A percentile compares a stretch with the other conserved stretches of the same genome.
phyloP scores from a whole-genome alignment of 2,329 filamentous ascomycete species.

The Alternaria sp. region DNA sequence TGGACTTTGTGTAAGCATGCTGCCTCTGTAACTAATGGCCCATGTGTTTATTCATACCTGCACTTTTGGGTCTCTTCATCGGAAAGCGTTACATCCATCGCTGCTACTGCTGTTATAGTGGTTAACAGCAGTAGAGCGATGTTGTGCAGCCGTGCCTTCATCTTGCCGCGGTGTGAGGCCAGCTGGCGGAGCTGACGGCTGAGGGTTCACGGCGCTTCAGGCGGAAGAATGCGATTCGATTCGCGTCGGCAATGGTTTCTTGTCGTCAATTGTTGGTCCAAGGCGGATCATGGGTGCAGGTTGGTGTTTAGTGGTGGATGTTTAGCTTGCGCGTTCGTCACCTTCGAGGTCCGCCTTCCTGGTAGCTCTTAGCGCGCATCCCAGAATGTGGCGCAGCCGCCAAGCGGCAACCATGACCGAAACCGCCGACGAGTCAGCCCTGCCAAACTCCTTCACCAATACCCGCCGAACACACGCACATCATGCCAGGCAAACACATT shows the following conservation, averaged over 20 bases:
- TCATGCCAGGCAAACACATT: slow-evolving; percentile 48
- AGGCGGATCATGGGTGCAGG: slow-evolving; percentile 15
- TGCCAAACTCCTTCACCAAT: slow-evolving; percentile 16
- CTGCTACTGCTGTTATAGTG: slow-evolving; percentile 44
- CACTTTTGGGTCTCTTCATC: slow-evolving; percentile 23
- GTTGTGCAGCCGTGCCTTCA: slow-evolving; percentile 47
- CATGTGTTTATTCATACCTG: slow-evolving; percentile 10
- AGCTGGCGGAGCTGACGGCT: slow-evolving; percentile 39
- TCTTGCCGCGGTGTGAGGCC: slow-evolving; percentile 45
- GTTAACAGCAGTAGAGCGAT: slow-evolving; percentile 47
- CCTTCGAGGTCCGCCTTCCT: slow-evolving; percentile 21
- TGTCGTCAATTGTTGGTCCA: background rate
- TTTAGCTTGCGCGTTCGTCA: slow-evolving; percentile 37
- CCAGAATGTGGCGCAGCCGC: slow-evolving; percentile 26
- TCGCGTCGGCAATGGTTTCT: slow-evolving; percentile 1
- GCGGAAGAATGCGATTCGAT: slow-evolving; percentile 10
- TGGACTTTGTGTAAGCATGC: slow-evolving; percentile 2
- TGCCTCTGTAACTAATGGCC: background rate
- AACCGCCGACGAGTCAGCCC: slow-evolving; percentile 20
- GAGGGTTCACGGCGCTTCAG: slow-evolving; percentile 7
- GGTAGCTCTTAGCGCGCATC: slow-evolving; percentile 27
- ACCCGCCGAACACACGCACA: slow-evolving; percentile 17
- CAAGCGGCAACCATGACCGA: slow-evolving; percentile 13
- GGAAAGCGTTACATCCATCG: slow-evolving; percentile 48
- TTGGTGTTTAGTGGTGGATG: slow-evolving; percentile 20